Base-by-base conservation (phyloP, 139 green algal genomes). In the Axilococcus clingmanii region DNA sequence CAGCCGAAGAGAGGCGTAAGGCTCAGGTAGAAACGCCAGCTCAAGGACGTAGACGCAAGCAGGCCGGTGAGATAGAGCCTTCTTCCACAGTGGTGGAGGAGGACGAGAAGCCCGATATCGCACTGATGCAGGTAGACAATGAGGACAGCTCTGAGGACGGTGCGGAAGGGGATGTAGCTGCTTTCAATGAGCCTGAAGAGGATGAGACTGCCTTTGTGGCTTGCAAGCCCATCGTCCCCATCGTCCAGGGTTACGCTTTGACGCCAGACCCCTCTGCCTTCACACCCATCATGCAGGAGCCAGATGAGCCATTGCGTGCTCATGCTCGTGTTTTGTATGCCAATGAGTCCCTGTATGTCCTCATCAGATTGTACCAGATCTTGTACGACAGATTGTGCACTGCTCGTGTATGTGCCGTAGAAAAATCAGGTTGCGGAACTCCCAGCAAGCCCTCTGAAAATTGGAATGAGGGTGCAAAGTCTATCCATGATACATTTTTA, bases 331-430 rank as follows among this genome's bases (percentile, higher is more conserved):
- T 88, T 8, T 78, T 91, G 36, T 97, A 94, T 55, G 83, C 78
- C 52, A 91, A 95, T 51, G 92, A 97, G 48, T 52, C 64, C 49
- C 79, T 95, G 44, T 99, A 93, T 69, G 56, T 95, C 19, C 86
- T 98, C 52, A 82, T 94, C 55, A 75, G 89, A 7, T 61, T 85
- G n/a, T 75, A 87, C 46, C 65, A 80, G 20, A 73, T 81, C 54
- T 74, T 97, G 28, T 97, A 89, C 52, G 83, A 97, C 37, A 78
- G 80, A 16, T 64, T 94, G 33, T 28, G 35, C 19, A 28, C 47
- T 19, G 63, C 69, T 9, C 48, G 59, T 24, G 36, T 57, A 36
- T 74, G 65, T 43, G 52, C 55, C 32, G 38, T 47, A 33, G 62
- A 46, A 17, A n/a, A 45, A 15, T 19, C 11, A 14, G 44, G 33